These are phyloP conservation scores for Geotrichum candidum DNA, from an alignment of 1,139 yeast species.

Conservation along the genomic window DNA sequence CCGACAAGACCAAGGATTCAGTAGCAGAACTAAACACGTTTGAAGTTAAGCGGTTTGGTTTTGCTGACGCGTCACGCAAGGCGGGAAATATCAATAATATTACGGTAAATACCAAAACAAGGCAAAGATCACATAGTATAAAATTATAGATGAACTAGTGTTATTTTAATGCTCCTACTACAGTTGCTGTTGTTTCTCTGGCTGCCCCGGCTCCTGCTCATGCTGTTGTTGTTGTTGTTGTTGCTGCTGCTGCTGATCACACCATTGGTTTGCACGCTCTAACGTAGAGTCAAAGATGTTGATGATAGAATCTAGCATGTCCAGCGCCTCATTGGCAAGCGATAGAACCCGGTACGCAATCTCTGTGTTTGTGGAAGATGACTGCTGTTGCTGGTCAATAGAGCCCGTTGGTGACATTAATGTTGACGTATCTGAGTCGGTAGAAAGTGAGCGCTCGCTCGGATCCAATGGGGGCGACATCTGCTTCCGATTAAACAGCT, in stretches of 20 bases:
- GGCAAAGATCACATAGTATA: conserved; percentile 13
- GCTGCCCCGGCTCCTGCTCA: neutral
- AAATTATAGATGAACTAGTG: neutral
- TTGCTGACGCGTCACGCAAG: neutral
- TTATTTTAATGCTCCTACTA: neutral
- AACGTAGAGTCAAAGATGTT: conserved; percentile 78
- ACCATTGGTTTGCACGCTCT: conserved; percentile 61
- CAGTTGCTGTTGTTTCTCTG: neutral
- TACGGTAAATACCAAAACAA: neutral
- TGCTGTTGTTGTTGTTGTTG: neutral
- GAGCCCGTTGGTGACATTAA: neutral
- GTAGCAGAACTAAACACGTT: neutral
- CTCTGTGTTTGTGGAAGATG: conserved; percentile 32
- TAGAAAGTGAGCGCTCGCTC: neutral
- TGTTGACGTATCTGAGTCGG: neutral
- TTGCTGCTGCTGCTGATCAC: neutral
- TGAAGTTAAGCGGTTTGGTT: neutral
- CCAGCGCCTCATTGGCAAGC: conserved; percentile 83
- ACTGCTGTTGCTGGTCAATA: neutral
- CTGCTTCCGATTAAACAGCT: neutral
- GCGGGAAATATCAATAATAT: neutral
- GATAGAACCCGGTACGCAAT: conserved; percentile 65
- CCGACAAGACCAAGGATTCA: neutral
- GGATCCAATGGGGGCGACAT: neutral
- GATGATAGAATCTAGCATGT: conserved; percentile 78